Evolutionary conservation across 2,329 filamentous ascomycete species (phyloP), one percentile per base, ranked within the genome.

Genomic region (Salinomyces thailandicus): DNA sequence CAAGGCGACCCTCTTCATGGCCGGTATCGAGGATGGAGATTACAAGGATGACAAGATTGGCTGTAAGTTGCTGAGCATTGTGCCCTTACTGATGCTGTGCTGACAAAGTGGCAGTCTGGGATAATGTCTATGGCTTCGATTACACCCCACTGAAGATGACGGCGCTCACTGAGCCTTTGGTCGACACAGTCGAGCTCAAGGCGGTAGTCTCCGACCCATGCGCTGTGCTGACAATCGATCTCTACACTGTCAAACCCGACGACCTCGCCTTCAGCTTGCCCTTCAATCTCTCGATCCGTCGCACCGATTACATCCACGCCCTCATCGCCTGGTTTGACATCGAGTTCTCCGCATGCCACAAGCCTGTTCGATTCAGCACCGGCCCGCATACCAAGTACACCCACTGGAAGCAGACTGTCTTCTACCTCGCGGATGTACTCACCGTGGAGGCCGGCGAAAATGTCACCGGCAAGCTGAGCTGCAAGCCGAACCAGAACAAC

Each of bases 1-100:
- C 68, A 96, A 94, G 75, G 91, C 91, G 35, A 95, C 85, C 53
- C 94, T 98, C 62, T 95, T 86, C 66, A 78, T 93, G 62, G 91
- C 86, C 41, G 91, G 83, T 57, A 98, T 98, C 45, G 91, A 98
- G 69, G 91, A 98, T 58, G 91, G 91, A 48, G 91, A 98, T 45
- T 98, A 98, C 76, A 96, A 96, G 73, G 89, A 96, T 47, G 91
- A 98, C 71, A 98, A 98, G 75, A 98, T 98, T 57, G 89, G 87
- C 64, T 98, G 89, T 96, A 64, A 69, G 85, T 66, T n/a, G 35
- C 14, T 30, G 12, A 44, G 44, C 35, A n/a, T 13, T 32, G n/a
- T 18, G 32, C 19, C 17, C 6, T 16, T 12, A 22, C 16, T 19
- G 20, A 14, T 18, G 19, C 33, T 60, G 43, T 38, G 33, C 48